Conservation (phyloP, 2,329 filamentous ascomycete genomes). For the Sclerotinia sclerotiorum region DNA sequence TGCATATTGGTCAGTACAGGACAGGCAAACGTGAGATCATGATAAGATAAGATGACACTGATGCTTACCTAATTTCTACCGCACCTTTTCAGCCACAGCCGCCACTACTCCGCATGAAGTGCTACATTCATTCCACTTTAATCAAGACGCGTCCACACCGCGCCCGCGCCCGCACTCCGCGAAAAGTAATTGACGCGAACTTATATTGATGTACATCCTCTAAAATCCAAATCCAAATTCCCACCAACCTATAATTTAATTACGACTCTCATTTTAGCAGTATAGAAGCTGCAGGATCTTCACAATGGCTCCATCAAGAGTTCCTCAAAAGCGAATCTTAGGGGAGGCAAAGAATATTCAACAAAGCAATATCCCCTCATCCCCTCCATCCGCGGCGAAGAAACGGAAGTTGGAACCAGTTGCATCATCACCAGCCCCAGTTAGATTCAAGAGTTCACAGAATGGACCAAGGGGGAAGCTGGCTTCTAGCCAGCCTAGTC, state of each 20-base stretch:
- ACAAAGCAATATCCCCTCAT: conserved; percentile 51
- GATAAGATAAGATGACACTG: background rate
- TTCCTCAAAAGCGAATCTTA: conserved; percentile 72
- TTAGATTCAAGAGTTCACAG: conserved; percentile 62
- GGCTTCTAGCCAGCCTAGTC: conserved; percentile 74
- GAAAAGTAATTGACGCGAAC: conserved; percentile 18
- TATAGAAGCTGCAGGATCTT: conserved; percentile 16
- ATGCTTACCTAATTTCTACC: background rate
- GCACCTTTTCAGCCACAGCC: background rate
- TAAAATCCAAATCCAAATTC: background rate
- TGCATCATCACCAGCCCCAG: conserved; percentile 54
- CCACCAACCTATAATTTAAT: background rate
- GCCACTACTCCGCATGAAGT: background rate
- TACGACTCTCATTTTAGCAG: background rate
- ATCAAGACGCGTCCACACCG: conserved; percentile 25
- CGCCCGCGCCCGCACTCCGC: conserved; percentile 20
- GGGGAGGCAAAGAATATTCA: conserved; percentile 65
- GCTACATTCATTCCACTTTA: conserved; percentile 11
- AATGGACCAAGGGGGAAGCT: conserved; percentile 61
- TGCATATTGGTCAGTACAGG: too few relatives aligned
- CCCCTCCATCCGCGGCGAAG: conserved; percentile 57
- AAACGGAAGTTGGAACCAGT: conserved; percentile 74
- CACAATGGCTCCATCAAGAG: conserved; percentile 43
- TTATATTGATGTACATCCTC: conserved; percentile 5
- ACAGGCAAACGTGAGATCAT: background rate